Base-by-base conservation (phyloP, 805 yeast species). In the Starmera pachycereana region DNA sequence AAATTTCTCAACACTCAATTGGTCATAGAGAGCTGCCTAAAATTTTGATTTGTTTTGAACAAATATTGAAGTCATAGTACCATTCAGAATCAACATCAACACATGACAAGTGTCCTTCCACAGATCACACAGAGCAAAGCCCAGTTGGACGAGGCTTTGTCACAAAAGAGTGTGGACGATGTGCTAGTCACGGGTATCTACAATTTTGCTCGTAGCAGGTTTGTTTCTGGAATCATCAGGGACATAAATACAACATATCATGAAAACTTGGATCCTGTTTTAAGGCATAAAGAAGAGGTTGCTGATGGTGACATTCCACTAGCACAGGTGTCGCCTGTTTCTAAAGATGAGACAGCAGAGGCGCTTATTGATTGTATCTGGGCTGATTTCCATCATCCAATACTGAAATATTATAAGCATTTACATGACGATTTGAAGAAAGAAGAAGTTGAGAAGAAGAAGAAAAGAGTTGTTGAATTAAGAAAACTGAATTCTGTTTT, bases 311-410 rank as follows among this genome's bases (percentile, higher is more conserved):
- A 37, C 1, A 43, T 40, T 4, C 2, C 46, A 10, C 27, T 45
- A 27, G 55, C 47, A 3, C 53, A 49, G 30, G 19, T 13, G 4
- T 27, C 6, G 6, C 12, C 12, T 2, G 30, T 32, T 4, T 34
- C 44, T 1, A 12, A 37, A 2, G 38, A 39, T 1, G 36, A 42
- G 19, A 47, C 46, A 9, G 50, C 53, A 6, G 51, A 50, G n/a
- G 52, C 54, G 3, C 56, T 72, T 7, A 63, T 81, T 14, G 81
- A 76, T 38, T 48, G 55, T 5, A 56, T 76, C 16, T 81, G 88
- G 88, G 53, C 64, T 29, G 74, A 74, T 6, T 67, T 81, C 45
- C 81, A 77, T 47, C 76, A 77, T 49, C 86, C 86, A 2, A 70
- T 76, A 2, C 67, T 80, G 44, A 78, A 76, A 47, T 69, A 69